phyloP scores from a whole-genome alignment of 306 rosid genomes.

The Acacia crassicarpa region DNA sequence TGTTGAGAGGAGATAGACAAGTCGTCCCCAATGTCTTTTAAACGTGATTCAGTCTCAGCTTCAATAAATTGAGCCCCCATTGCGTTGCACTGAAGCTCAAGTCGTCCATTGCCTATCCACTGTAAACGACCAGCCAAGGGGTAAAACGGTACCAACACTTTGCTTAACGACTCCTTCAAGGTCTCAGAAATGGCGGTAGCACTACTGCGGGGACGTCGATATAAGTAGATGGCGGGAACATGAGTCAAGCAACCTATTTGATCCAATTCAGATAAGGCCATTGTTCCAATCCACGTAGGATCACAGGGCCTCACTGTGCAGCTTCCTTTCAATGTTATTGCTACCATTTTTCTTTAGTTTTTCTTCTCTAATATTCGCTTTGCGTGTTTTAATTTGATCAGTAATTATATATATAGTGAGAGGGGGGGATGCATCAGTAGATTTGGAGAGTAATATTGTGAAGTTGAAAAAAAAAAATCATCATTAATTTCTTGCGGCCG shows the following conservation, averaged over 20 bases:
- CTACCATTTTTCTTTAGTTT: slow-evolving; percentile 23
- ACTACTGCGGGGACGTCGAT: slow-evolving; percentile 17
- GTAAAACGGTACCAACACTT: slow-evolving; percentile 58
- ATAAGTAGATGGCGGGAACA: slow-evolving; percentile 53
- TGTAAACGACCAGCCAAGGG: slow-evolving; percentile 64
- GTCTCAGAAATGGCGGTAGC: slow-evolving; percentile 27
- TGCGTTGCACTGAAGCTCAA: slow-evolving; percentile 59
- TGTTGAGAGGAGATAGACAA: slow-evolving; percentile 34
- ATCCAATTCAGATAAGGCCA: slow-evolving; percentile 56
- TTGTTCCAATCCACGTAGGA: slow-evolving; percentile 43
- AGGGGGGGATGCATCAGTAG: too few species aligned
- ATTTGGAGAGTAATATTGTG: not conserved
- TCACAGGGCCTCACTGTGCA: slow-evolving; percentile 41
- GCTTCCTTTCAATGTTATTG: slow-evolving; percentile 37
- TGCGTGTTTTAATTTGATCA: too few species aligned
- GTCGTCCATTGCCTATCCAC: slow-evolving; percentile 48
- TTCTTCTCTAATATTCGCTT: not conserved
- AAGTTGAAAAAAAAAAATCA: not conserved
- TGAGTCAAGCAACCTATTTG: slow-evolving; percentile 56
- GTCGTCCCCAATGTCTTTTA: slow-evolving; percentile 47
- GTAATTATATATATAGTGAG: not conserved
- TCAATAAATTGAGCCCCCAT: slow-evolving; percentile 45
- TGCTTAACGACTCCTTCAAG: slow-evolving; percentile 46
- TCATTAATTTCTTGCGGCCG: slow-evolving; percentile 1
- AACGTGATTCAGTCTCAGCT: slow-evolving; percentile 40